These are phyloP conservation scores for Sergeia podlipaevii DNA, from an alignment of 208 protist genomes.

Conservation along the genomic window DNA sequence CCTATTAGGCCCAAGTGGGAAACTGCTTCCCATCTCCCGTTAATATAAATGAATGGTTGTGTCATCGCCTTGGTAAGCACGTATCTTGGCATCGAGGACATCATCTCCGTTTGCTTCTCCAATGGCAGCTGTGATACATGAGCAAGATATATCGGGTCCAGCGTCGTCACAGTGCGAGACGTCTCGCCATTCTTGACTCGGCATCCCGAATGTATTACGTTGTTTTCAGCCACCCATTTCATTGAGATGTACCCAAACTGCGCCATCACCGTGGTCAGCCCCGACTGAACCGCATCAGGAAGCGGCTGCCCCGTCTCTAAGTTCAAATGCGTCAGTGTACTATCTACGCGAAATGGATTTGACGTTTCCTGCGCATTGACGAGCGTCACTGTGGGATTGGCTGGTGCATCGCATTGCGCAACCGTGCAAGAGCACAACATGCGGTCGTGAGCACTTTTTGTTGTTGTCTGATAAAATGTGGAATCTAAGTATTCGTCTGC, in stretches of 20 bases:
- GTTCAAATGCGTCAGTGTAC: constrained; percentile 38
- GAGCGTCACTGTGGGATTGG: constrained; percentile 9
- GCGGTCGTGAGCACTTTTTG: background rate
- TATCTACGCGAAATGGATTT: constrained; percentile 75
- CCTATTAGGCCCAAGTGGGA: constrained; percentile 11
- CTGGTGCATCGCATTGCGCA: background rate
- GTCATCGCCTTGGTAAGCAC: constrained; percentile 32
- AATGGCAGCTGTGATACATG: constrained; percentile 58
- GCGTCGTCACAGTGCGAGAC: constrained; percentile 36
- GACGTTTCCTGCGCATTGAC: constrained; percentile 77
- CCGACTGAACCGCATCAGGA: constrained; percentile 22
- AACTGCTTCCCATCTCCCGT: constrained; percentile 20
- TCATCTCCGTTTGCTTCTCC: constrained; percentile 22
- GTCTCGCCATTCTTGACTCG: constrained; percentile 1
- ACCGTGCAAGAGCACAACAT: constrained; percentile 19
- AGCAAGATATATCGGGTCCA: constrained; percentile 29
- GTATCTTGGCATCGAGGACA: constrained; percentile 24
- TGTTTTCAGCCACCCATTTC: constrained; percentile 39
- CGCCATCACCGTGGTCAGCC: constrained; percentile 68
- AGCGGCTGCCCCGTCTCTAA: constrained; percentile 25
- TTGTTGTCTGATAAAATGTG: constrained; percentile 10
- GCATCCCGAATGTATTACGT: background rate
- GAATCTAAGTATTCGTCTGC: constrained; percentile 33
- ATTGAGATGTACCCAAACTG: constrained; percentile 77
- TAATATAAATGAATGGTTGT: constrained; percentile 28